phyloP scores from a whole-genome alignment of 306 rosid genomes.

The Sicyos edulis region DNA sequence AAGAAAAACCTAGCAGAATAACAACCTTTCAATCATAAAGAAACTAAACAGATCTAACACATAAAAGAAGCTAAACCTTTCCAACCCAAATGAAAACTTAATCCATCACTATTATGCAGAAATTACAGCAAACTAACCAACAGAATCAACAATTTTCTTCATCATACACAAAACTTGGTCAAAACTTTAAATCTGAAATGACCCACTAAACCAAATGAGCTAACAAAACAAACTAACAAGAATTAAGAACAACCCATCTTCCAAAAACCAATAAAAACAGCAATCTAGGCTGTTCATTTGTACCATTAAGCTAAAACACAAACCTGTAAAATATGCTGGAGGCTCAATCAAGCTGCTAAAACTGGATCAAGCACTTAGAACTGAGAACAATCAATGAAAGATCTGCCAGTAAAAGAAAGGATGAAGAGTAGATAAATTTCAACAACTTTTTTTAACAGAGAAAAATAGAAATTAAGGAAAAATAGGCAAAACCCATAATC shows the following conservation, averaged over 20 bases:
- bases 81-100: not conserved
- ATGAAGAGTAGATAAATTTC: not conserved
- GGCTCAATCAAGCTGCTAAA: conserved; percentile 16
- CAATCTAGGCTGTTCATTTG: not conserved
- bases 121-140: not conserved
- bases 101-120: not conserved
- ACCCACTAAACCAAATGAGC: not conserved
- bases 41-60: conserved; percentile 10
- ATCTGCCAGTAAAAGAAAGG: conserved; percentile 19
- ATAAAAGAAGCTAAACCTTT: not conserved
- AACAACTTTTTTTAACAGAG: not conserved
- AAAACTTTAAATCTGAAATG: not conserved
- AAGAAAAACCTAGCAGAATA: not conserved
- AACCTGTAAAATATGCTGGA: conserved; percentile 11
- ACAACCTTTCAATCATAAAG: not conserved
- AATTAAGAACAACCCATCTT: too few relatives aligned
- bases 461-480: not conserved
- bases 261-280: too few relatives aligned
- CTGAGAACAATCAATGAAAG: conserved; percentile 10
- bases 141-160: not conserved
- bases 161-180: not conserved
- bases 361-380: conserved; percentile 6
- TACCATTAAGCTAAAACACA: conserved; percentile 10
- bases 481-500: not conserved
- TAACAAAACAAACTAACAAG: not conserved